These are phyloP conservation scores for Ophiocordyceps camponoti-rufipedis DNA, from an alignment of 2,329 filamentous ascomycete genomes.

Conservation along the genomic window DNA sequence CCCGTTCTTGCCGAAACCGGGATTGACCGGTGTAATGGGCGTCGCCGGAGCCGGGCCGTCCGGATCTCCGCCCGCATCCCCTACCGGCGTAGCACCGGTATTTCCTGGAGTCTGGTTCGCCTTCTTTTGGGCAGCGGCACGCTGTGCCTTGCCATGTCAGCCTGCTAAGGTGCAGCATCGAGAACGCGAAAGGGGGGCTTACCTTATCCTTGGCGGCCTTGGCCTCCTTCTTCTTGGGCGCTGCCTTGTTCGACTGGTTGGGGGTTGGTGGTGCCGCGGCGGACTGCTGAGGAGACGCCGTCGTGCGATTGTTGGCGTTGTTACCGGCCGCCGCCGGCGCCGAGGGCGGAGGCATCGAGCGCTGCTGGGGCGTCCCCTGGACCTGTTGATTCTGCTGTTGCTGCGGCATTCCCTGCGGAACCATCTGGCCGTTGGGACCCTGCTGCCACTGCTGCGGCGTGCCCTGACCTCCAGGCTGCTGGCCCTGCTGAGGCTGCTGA, in stretches of 20 bases:
- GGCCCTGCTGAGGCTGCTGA: conserved; percentile 11
- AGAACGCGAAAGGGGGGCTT: conserved; percentile 11
- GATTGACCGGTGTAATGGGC: conserved; percentile 41
- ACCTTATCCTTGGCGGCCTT: conserved; percentile 53
- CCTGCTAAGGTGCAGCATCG: not conserved
- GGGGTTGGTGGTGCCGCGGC: conserved; percentile 60
- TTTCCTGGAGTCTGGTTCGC: conserved; percentile 33
- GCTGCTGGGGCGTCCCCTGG: conserved; percentile 56
- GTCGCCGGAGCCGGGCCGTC: conserved; percentile 44
- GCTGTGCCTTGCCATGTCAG: conserved; percentile 12
- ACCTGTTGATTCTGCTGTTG: conserved; percentile 22
- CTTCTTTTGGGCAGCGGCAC: conserved; percentile 43
- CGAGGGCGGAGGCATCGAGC: conserved; percentile 49
- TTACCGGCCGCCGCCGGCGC: conserved; percentile 26
- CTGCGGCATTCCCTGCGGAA: conserved; percentile 18
- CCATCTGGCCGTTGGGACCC: conserved; percentile 21
- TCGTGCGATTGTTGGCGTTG: conserved; percentile 34
- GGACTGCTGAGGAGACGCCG: conserved; percentile 43
- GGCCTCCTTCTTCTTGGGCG: conserved; percentile 59
- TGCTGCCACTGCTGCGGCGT: conserved; percentile 11
- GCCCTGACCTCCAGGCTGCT: conserved; percentile 15
- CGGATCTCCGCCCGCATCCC: conserved; percentile 35
- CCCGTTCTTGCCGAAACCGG: conserved; percentile 22
- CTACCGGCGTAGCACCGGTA: conserved; percentile 33
- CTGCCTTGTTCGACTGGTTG: conserved; percentile 51